phyloP scores from a whole-genome alignment of 257 asterid species.

The Echites panduratus region DNA sequence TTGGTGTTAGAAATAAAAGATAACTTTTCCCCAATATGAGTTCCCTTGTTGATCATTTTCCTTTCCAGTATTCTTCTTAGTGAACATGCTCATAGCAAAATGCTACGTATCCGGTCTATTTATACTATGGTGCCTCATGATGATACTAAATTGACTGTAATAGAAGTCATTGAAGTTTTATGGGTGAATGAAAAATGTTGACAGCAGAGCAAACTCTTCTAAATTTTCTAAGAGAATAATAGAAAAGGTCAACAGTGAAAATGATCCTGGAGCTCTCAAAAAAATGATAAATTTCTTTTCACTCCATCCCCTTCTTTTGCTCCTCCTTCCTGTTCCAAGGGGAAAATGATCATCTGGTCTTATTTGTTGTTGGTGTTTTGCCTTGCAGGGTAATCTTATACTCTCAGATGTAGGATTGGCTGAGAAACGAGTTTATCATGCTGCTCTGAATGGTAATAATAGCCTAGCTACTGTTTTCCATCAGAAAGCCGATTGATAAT shows the following conservation, averaged over 20 bases:
- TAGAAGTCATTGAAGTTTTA: background rate
- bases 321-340: background rate
- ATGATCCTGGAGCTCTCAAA: background rate
- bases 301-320: background rate
- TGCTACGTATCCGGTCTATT: background rate
- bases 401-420: conserved; percentile 83
- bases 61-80: background rate
- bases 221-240: background rate
- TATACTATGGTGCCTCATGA: background rate
- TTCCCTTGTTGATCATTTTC: background rate
- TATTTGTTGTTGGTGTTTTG: conserved; percentile 4
- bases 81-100: background rate
- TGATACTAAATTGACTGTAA: background rate
- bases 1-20: background rate
- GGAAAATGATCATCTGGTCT: background rate
- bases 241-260: background rate
- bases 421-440: conserved; percentile 85
- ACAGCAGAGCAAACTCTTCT: background rate
- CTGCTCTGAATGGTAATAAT: conserved; percentile 91
- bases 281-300: background rate
- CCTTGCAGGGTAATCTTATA: conserved; percentile 69
- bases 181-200: background rate
- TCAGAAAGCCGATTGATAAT: conserved; percentile 81
- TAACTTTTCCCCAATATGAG: background rate
- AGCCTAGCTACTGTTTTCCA: conserved; percentile 76